Percentiles rank a stretch among this genome's conserved stretches.
phyloP scores from a whole-genome alignment of 345 rosid species.

The Melastoma malabathricum region DNA sequence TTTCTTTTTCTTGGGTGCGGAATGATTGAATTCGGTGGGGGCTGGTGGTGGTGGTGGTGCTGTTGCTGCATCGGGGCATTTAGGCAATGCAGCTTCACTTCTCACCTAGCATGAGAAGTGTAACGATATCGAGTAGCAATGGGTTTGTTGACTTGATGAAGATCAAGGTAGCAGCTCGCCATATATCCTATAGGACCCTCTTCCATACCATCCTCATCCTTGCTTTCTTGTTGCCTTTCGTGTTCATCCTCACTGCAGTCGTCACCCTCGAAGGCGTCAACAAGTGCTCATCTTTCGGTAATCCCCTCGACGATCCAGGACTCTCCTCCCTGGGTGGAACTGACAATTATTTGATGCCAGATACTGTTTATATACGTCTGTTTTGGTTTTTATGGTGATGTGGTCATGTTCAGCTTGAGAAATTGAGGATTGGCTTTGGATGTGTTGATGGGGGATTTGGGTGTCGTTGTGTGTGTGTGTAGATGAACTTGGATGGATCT shows the following conservation, averaged over 20 bases:
- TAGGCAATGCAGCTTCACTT: conserved; percentile 99
- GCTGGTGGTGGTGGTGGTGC: conserved; percentile 3
- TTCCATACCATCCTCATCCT: conserved; percentile 90
- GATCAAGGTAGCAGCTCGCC: conserved; percentile 99
- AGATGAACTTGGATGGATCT: not conserved
- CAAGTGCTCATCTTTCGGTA: conserved; percentile 99
- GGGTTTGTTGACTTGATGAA: conserved; percentile 99
- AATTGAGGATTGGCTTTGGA: not conserved
- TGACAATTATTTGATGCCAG: not conserved
- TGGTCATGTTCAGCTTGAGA: not conserved
- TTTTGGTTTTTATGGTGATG: conserved; percentile 7
- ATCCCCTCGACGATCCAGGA: not conserved
- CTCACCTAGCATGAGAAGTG: conserved; percentile 99
- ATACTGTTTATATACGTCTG: not conserved
- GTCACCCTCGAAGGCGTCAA: conserved; percentile 99
- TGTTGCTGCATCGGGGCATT: conserved; percentile 48
- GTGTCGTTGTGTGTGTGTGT: not conserved
- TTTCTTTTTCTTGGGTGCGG: no score
- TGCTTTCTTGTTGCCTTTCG: conserved; percentile 96
- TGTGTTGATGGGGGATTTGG: not conserved
- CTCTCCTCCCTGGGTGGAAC: no score
- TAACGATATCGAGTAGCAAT: conserved; percentile 94
- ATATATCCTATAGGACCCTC: conserved; percentile 90
- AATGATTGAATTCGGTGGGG: no score
- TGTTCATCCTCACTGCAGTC: conserved; percentile 93